Evolutionary conservation across 176 grass and related monocot species (phyloP), one percentile per base, ranked within the genome.

Genomic region (Lolium rigidum): DNA sequence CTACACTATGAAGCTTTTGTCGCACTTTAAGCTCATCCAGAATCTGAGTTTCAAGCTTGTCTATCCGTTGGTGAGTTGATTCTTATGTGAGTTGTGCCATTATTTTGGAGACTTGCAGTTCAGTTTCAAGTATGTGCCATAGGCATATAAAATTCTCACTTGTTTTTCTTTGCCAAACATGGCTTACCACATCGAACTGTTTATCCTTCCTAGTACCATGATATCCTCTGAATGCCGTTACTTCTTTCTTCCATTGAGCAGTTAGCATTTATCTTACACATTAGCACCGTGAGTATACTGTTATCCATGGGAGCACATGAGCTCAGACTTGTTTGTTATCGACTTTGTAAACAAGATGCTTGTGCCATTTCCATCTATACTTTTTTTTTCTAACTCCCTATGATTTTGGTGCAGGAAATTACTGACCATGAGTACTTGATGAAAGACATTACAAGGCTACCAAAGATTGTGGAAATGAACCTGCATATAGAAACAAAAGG

Each of bases 11-110:
- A 46, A 46, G 43, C 43, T 46, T 46, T 46, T 46, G 43, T 1
- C 5, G 43, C 43, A 8, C 43, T 46, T 46, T 46, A 1, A 46
- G 43, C 3, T 46, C 43, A 46, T 46, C 35, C 2, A 7, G 44
- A 1, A 1, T 50, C 46, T 69, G 16, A 0, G 0, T 3, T 13
- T 86, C 17, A 6, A 9, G 25, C 24, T 86, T 25, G 0, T 1
- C 38, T 71, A 70, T 47, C 21, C 10, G 6, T 15, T 1, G 62
- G 84, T 86, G 22, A 86, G 84, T 60, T 86, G 38, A 60, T 9
- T 74, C 14, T 7, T 11, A 7, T 62, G 5, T 10, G 28, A 70
- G 15, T 26, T 82, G 3, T 16, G 5, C 11, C 22, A 15, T 15
- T 4, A 65, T 60, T 59, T 46, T 8, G 43, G 43, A 46, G 8